These are phyloP conservation scores for Steccherinum ochraceum DNA, from an alignment of 768 basidiomycete genomes.

Conservation along the genomic window DNA sequence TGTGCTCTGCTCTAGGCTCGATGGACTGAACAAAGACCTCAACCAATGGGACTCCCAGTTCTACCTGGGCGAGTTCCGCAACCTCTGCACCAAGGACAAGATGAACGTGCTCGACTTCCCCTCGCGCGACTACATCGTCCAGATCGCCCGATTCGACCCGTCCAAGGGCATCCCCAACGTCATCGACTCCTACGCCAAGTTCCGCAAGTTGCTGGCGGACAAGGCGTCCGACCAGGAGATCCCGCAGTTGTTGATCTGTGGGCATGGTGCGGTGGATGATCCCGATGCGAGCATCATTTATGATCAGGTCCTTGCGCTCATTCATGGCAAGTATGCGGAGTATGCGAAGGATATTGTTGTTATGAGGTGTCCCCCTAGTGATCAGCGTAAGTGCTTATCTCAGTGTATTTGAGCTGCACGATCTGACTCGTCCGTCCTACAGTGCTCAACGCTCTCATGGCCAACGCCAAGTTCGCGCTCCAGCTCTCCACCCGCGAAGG, in stretches of 20 bases:
- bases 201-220: conserved; percentile 59
- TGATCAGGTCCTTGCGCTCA: conserved; percentile 64
- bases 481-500: conserved; percentile 93
- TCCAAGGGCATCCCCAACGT: conserved; percentile 78
- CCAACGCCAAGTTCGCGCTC: conserved; percentile 82
- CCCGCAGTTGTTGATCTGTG: conserved; percentile 78
- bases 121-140: conserved; percentile 77
- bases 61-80: conserved; percentile 88
- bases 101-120: conserved; percentile 80
- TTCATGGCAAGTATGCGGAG: conserved; percentile 30
- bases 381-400: conserved; percentile 55
- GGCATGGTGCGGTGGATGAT: conserved; percentile 92
- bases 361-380: conserved; percentile 78
- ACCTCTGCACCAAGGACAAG: conserved; percentile 70
- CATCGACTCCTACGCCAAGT: conserved; percentile 81
- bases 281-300: conserved; percentile 93
- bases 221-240: conserved; percentile 42
- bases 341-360: conserved; percentile 35
- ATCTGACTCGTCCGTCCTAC: conserved; percentile 3
- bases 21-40: conserved; percentile 91
- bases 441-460: conserved; percentile 86
- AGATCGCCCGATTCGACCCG: conserved; percentile 94
- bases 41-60: conserved; percentile 74
- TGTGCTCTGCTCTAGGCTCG: conserved; percentile 55
- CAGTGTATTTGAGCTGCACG: background rate